Evolutionary conservation across 306 rosid species (phyloP), one percentile per base, ranked within the genome.

Genomic region (Alnus glutinosa): DNA sequence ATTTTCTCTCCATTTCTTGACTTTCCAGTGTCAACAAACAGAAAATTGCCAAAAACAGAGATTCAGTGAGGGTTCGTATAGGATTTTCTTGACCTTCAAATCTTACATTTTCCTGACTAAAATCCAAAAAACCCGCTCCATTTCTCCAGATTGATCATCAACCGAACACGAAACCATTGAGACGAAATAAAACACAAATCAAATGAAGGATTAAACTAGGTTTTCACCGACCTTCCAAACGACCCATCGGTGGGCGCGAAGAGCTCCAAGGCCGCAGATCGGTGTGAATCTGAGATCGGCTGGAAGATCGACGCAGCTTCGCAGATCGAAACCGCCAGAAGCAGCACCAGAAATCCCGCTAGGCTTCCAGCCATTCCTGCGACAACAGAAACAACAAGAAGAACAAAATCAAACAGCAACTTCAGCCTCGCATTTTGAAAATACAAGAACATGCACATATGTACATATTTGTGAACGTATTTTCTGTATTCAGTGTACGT

Each of bases 221-320:
- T 5, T 46, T 52, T 7, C 58, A 80, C 30, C 77, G 57, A 95
- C 99, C 99, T 95, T 1, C 86, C 83, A 58, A 81, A 93, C 2
- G 87, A 86, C 71, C 90, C 91, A 75, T 88, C 73, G 58, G 66
- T 3, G 34, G 91, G 82, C 9, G 83, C 37, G 89, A 95, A 91
- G 79, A 93, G 88, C 55, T 90, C 81, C 19, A 87, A 47, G 51
- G 96, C 98, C 23, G 96, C 93, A 55, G 93, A 84, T 88, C 92
- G 92, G 78, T 91, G 99, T 64, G 96, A 88, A 74, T 91, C 89
- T 2, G 96, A 86, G 92, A 95, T 90, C 77, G 97, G 93, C 66
- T 83, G 87, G 57, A 81, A 81, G 55, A 82, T 75, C 55, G 77
- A 76, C 0, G 89, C 90, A 66, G 97, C 91, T 74, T 70, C 83